These are phyloP conservation scores for Talaromyces nanjingensis DNA, from an alignment of 495 filamentous ascomycete genomes.

Conservation along the genomic window DNA sequence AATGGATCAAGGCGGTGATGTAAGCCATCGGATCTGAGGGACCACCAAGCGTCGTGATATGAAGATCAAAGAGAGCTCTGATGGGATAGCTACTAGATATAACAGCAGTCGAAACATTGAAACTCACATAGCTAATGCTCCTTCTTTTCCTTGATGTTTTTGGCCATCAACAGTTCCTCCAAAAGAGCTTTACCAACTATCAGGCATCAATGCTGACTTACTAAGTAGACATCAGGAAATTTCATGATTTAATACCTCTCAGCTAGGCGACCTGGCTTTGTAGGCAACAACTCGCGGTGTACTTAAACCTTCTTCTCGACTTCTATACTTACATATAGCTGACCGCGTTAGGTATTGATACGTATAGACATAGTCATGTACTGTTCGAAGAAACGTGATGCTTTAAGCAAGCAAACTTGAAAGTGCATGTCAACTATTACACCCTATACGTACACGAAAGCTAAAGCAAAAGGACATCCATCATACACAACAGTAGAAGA, in stretches of 20 bases:
- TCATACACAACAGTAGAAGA: background rate
- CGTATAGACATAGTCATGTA: too few species aligned
- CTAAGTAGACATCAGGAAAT: too few species aligned
- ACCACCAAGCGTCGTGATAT: constrained; percentile 16
- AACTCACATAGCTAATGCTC: background rate
- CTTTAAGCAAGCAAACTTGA: background rate
- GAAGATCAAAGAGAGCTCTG: constrained; percentile 47
- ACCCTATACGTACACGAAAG: background rate
- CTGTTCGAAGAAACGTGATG: background rate
- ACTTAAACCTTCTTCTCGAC: too few species aligned
- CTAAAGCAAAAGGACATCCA: background rate
- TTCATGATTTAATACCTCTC: too few species aligned
- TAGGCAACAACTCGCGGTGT: too few species aligned
- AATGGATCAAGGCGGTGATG: constrained; percentile 24
- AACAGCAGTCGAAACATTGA: background rate
- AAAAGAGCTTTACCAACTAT: too few species aligned
- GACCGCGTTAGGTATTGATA: too few species aligned
- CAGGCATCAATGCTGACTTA: too few species aligned
- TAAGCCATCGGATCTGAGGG: background rate
- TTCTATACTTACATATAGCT: too few species aligned
- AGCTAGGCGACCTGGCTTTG: too few species aligned
- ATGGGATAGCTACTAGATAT: constrained; percentile 18
- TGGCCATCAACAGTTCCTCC: too few species aligned
- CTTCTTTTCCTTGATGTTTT: background rate
- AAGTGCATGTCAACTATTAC: background rate